Evolutionary conservation across 2,329 filamentous ascomycete species (phyloP), one percentile per base, ranked within the genome.

Genomic region (Ophiognomonia clavigignenti-juglandacearum): DNA sequence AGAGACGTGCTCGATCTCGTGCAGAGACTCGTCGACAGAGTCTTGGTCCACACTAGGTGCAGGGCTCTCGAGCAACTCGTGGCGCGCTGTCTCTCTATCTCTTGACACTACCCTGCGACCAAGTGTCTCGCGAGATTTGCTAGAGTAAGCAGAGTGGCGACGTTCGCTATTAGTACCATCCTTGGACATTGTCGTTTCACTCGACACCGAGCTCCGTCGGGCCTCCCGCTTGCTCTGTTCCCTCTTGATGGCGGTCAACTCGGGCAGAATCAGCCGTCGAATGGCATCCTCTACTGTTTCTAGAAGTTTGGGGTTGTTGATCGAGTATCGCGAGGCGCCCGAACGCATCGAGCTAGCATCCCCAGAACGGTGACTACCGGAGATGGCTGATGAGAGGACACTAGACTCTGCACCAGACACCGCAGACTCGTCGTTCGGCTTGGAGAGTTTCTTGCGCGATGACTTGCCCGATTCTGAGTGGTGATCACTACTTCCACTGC

Each of bases 251-350:
- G 90, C 88, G 57, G 89, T 92, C 37, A 98, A 74, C 65, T 98
- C 92, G 0, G 93, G 93, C 3, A 98, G 70, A 44, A 96, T 95
- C 41, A 96, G 75, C 40, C 90, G 80, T 53, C 89, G 84, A 59
- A 96, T 95, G 13, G 90, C 90, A 67, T 96, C 90, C 67, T 96
- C 91, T 3, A 96, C 91, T 0, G 90, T 93, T 59, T 93, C 88
- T 2, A 96, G 76, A 2, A 96, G 71, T 61, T 89, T 93, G 0
- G 91, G 91, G 59, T 96, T 96, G 67, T 95, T 95, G 63, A 95
- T 88, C 0, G 88, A 92, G 3, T 88, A 88, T 19, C 70, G 71
- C 23, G 78, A 80, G 20, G 66, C 65, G 7, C 66, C 69, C 0
- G 74, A 77, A 46, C 70, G 72, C 50, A 71, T 64, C 27, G 77